Evolutionary conservation across 768 basidiomycete species (phyloP).

Genomic region (Amanita rimosa): DNA sequence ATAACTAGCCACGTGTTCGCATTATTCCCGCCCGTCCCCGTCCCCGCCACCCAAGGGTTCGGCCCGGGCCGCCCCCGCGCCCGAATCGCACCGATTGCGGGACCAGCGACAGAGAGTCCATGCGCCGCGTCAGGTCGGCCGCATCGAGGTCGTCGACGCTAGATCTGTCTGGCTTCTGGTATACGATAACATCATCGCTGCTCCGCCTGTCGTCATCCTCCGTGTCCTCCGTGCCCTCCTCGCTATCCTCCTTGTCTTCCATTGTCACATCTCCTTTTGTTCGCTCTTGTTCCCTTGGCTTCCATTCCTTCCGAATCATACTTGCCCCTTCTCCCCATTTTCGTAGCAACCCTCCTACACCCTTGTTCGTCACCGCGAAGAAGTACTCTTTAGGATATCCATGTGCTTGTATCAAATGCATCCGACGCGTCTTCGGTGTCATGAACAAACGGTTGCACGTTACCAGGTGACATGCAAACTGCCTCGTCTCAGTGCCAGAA

Average conservation of each 20-base stretch:
- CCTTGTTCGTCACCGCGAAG: constrained; percentile 87
- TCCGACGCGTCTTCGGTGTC: constrained; percentile 64
- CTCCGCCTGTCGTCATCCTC: constrained; percentile 6
- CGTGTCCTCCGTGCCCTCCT: constrained; percentile 14
- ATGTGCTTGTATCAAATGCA: constrained; percentile 77
- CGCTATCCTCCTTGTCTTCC: constrained; percentile 15
- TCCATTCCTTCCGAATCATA: constrained; percentile 68
- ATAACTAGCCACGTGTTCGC: constrained; percentile 6
- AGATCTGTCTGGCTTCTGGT: constrained; percentile 14
- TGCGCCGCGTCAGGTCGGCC: constrained; percentile 38
- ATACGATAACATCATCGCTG: constrained; percentile 13
- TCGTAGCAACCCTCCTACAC: constrained; percentile 68
- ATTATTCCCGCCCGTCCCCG: constrained; percentile 6
- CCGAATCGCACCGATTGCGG: constrained; percentile 66
- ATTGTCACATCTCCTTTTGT: constrained; percentile 5
- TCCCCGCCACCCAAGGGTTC: constrained; percentile 3
- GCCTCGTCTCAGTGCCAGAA: constrained; percentile 3
- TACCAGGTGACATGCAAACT: constrained; percentile 73
- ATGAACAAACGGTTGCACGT: constrained; percentile 49
- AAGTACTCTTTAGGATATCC: constrained; percentile 85
- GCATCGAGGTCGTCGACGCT: constrained; percentile 18
- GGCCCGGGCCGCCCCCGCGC: constrained; percentile 46
- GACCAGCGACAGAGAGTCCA: constrained; percentile 43
- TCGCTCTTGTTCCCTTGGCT: constrained; percentile 17
- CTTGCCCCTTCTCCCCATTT: constrained; percentile 81